Conservation (phyloP, 2,329 filamentous ascomycete species). For the Thelonectria discophora region DNA sequence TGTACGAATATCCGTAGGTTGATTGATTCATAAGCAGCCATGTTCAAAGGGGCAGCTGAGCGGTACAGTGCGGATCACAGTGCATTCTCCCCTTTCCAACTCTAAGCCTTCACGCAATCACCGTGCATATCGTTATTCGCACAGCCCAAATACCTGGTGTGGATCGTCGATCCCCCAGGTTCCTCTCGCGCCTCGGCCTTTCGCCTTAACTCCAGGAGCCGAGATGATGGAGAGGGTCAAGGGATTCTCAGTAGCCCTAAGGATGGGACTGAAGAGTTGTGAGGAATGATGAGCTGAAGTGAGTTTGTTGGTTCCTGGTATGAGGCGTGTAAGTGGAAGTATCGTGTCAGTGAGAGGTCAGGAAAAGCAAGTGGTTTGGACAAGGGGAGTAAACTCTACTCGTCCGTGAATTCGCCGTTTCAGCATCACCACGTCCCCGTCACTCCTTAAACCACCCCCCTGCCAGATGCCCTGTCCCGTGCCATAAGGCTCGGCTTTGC, state of each 20-base stretch:
- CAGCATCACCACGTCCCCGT: not conserved
- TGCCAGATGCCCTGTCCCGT: no score
- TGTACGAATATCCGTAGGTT: no score
- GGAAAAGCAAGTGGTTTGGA: no score
- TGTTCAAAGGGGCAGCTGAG: no score
- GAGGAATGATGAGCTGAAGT: not conserved
- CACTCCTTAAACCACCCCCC: not conserved
- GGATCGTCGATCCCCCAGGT: constrained; percentile 17
- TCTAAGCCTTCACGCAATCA: no score
- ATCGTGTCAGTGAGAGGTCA: no score
- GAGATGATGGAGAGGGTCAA: constrained; percentile 21
- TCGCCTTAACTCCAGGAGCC: constrained; percentile 33
- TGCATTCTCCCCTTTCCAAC: no score
- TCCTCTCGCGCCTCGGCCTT: constrained; percentile 39
- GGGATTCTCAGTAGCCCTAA: constrained; percentile 2
- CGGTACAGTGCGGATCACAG: no score
- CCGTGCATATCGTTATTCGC: no score
- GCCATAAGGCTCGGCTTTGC: constrained; percentile 7
- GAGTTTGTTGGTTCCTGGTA: not conserved
- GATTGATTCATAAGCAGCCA: no score
- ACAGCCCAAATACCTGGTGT: not conserved
- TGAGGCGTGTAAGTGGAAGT: not conserved
- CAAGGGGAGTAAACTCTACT: no score
- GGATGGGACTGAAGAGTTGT: not conserved
- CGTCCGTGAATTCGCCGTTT: no score